Evolutionary conservation across 2,329 filamentous ascomycete species (phyloP).

Genomic region (Colletotrichum sp.): DNA sequence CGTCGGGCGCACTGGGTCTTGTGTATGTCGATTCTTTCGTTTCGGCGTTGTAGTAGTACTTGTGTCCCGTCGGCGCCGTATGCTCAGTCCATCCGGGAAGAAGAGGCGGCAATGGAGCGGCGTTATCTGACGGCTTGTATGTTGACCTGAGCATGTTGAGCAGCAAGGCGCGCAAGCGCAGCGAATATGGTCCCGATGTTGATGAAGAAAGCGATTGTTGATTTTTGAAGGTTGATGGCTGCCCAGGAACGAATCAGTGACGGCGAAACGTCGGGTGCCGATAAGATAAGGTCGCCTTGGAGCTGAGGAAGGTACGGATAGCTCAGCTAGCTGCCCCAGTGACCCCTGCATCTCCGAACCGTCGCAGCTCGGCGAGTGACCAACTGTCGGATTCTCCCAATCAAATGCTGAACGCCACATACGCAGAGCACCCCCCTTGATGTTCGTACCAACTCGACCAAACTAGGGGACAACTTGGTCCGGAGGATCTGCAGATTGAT

Average conservation of each 20-base stretch:
- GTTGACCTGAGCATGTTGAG: conserved; percentile 76
- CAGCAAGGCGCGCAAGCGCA: not conserved
- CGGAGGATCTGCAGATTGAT: not conserved
- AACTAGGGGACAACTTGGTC: not conserved
- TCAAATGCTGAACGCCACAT: not conserved
- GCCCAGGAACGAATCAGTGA: not conserved
- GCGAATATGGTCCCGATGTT: not conserved
- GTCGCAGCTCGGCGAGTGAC: not conserved
- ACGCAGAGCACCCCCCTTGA: not conserved
- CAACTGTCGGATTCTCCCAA: not conserved
- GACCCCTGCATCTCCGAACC: not conserved
- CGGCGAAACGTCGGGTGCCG: conserved; percentile 4
- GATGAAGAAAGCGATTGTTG: not conserved
- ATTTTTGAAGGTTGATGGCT: not conserved
- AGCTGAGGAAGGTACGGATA: not conserved
- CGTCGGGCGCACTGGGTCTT: conserved; percentile 60
- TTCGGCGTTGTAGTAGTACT: conserved; percentile 84
- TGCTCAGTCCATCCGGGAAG: conserved; percentile 91
- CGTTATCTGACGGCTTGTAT: conserved; percentile 62
- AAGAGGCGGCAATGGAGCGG: conserved; percentile 58
- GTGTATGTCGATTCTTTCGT: conserved; percentile 90
- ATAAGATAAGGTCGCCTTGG: conserved; percentile 9
- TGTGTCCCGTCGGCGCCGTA: conserved; percentile 84
- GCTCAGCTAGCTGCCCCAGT: not conserved
- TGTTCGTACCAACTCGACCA: not conserved